These are phyloP conservation scores for Aspergillus latus DNA, from an alignment of 2,329 filamentous ascomycete genomes.

Conservation along the genomic window DNA sequence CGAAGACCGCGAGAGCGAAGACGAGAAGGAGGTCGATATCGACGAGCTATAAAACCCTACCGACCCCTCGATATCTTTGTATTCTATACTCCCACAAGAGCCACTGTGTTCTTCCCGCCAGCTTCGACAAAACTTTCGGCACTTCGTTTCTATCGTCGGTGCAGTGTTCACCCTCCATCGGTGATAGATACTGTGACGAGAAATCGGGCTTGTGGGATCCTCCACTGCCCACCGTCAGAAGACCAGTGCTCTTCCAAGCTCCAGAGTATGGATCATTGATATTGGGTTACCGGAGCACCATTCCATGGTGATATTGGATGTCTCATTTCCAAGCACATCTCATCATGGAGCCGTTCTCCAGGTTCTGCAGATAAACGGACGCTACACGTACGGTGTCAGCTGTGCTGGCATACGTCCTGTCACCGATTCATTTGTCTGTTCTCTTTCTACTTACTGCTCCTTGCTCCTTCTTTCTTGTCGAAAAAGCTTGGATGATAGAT, in stretches of 20 bases:
- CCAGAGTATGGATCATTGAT: conserved; percentile 33
- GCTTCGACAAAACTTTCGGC: conserved; percentile 16
- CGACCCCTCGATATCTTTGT: conserved; percentile 27
- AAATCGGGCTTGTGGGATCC: conserved; percentile 15
- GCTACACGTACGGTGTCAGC: conserved; percentile 29
- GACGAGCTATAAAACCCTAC: conserved; percentile 76
- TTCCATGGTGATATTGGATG: conserved; percentile 18
- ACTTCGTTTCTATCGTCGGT: conserved; percentile 23
- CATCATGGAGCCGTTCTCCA: conserved; percentile 23
- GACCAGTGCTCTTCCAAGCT: conserved; percentile 20
- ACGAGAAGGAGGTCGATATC: conserved; percentile 83
- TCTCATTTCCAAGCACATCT: conserved; percentile 4
- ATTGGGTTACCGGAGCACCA: conserved; percentile 14
- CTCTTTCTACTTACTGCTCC: conserved; percentile 27
- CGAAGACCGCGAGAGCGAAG: conserved; percentile 73
- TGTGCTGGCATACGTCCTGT: conserved; percentile 28
- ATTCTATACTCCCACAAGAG: conserved; percentile 33
- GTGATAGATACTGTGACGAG: conserved; percentile 12
- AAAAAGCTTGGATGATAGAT: conserved; percentile 32
- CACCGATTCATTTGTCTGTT: conserved; percentile 29
- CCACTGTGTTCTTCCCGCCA: conserved; percentile 24
- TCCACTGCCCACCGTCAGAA: conserved; percentile 17
- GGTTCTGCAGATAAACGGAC: conserved; percentile 32
- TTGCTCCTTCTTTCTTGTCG: conserved; percentile 17
- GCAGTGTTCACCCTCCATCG: conserved; percentile 9